Conservation (phyloP, 495 filamentous ascomycete genomes). For the Xylaria scruposa region DNA sequence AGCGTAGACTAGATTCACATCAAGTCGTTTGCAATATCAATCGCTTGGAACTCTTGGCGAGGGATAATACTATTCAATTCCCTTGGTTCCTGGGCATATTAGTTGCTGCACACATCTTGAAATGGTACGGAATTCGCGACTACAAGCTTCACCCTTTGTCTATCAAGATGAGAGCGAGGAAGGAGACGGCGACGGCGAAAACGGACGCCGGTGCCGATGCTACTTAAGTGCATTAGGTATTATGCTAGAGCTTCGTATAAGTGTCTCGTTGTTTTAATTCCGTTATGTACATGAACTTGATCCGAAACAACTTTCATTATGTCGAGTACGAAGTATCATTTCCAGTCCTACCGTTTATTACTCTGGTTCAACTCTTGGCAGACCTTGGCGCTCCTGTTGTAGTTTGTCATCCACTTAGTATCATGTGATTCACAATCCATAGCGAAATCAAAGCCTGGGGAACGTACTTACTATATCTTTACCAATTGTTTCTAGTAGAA, state of each 20-base stretch:
- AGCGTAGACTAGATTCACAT: background rate
- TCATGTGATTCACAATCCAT: slow-evolving; percentile 18
- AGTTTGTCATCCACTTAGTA: slow-evolving; percentile 11
- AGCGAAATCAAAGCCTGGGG: background rate
- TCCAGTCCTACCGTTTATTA: background rate
- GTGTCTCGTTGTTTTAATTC: background rate
- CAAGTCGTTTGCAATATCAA: background rate
- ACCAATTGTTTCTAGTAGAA: slow-evolving; percentile 8
- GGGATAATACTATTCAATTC: background rate
- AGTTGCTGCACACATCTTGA: background rate
- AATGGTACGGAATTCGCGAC: background rate
- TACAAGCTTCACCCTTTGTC: background rate
- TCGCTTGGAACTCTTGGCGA: slow-evolving; percentile 1
- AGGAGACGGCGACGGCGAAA: background rate
- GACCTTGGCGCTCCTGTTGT: slow-evolving; percentile 4
- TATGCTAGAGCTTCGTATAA: background rate
- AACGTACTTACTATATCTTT: background rate
- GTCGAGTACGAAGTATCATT: background rate
- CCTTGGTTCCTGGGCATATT: background rate
- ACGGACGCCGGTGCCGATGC: slow-evolving; percentile 6
- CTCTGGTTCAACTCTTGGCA: slow-evolving; percentile 6
- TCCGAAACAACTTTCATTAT: background rate
- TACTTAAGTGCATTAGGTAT: background rate
- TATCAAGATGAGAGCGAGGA: background rate
- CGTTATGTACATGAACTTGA: background rate